phyloP scores from a whole-genome alignment of 179 eudicot species.

The Kewa caespitosa region DNA sequence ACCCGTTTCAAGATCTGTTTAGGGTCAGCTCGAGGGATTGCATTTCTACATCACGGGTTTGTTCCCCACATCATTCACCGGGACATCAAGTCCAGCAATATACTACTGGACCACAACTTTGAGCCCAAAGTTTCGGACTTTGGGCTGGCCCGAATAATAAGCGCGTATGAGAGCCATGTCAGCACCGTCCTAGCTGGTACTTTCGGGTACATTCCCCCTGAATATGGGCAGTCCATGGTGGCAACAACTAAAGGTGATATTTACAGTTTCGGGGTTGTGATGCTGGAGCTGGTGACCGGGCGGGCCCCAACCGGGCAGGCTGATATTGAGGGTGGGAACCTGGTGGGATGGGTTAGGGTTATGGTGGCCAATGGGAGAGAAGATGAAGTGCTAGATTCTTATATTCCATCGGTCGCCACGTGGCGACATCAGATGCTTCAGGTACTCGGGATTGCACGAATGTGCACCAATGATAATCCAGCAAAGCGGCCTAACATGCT shows the following conservation, averaged over 20 bases:
- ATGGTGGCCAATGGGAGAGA: slow-evolving; percentile 56
- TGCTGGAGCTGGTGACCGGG: slow-evolving; percentile 89
- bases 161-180: slow-evolving; percentile 91
- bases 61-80: slow-evolving; percentile 90
- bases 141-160: slow-evolving; percentile 84
- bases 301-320: slow-evolving; percentile 77
- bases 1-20: slow-evolving; percentile 79
- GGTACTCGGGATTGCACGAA: slow-evolving; percentile 61
- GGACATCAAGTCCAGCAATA: slow-evolving; percentile 91
- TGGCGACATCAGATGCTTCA: slow-evolving; percentile 66
- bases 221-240: slow-evolving; percentile 84
- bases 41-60: slow-evolving; percentile 91
- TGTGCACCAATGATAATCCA: slow-evolving; percentile 74
- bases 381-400: slow-evolving; percentile 59
- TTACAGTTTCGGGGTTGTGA: slow-evolving; percentile 91
- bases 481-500: slow-evolving; percentile 79
- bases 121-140: slow-evolving; percentile 89
- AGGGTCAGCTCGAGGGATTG: slow-evolving; percentile 83
- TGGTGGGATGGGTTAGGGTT: slow-evolving; percentile 91
- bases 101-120: slow-evolving; percentile 63
- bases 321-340: slow-evolving; percentile 87
- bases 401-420: slow-evolving; percentile 26
- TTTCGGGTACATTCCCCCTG: slow-evolving; percentile 93
- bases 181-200: slow-evolving; percentile 86
- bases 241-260: slow-evolving; percentile 84